Conservation (phyloP, 2,329 filamentous ascomycete genomes). For the Reticulascus tulasneorum region DNA sequence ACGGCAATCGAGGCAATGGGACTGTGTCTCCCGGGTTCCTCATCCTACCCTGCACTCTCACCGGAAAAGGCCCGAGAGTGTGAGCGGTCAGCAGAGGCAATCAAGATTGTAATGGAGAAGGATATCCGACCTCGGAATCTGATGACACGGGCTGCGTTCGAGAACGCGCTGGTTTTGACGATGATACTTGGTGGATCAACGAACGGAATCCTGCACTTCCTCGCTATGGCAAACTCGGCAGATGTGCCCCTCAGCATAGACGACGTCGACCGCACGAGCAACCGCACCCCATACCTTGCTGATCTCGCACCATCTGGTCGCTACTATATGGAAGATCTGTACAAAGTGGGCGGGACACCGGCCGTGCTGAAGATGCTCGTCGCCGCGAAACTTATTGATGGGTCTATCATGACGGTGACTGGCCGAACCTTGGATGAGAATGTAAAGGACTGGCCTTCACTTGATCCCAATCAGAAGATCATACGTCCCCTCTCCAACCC, state of each 20-base stretch:
- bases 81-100: constrained; percentile 72
- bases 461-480: constrained; percentile 76
- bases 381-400: constrained; percentile 70
- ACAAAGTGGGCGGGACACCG: constrained; percentile 79
- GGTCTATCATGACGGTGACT: constrained; percentile 74
- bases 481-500: constrained; percentile 69
- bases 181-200: constrained; percentile 91
- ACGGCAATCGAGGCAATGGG: constrained; percentile 89
- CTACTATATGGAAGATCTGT: constrained; percentile 85
- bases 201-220: constrained; percentile 82
- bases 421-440: constrained; percentile 82
- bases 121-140: constrained; percentile 79
- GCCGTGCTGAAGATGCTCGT: constrained; percentile 83
- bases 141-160: constrained; percentile 74
- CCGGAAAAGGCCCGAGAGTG: constrained; percentile 86
- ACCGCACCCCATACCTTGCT: constrained; percentile 82
- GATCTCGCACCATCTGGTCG: constrained; percentile 80
- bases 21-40: constrained; percentile 75
- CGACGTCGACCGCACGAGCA: constrained; percentile 75
- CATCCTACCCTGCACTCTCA: constrained; percentile 74
- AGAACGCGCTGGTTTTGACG: constrained; percentile 85
- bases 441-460: constrained; percentile 69
- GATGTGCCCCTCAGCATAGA: constrained; percentile 73
- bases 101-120: constrained; percentile 73
- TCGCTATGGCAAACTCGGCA: constrained; percentile 86